Base-by-base conservation (phyloP, 305 asterid genomes). In the Lippia alba region DNA sequence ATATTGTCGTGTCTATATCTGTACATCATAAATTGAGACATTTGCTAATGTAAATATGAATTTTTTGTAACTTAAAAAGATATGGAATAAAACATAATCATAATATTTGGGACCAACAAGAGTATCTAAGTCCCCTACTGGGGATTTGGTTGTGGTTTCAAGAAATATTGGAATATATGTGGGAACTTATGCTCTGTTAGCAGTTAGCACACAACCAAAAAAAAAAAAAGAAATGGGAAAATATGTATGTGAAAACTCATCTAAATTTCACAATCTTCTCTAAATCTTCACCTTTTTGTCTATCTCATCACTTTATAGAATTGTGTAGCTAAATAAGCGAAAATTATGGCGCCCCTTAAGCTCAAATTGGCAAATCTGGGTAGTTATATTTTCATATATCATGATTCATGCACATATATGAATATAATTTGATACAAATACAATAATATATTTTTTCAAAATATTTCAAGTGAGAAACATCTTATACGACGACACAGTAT, bases 121-220 rank as follows among this genome's bases (percentile, higher is more conserved):
- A 33, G 33, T 57, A 33, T n/a, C 11, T 14, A 33, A 61, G 48
- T 44, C 49, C 62, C 20, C 53, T 67, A 34, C 44, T 44, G 57
- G 15, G 30, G 80, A 67, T 56, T 71, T 79, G 73, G 74, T 64
- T 70, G 57, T 51, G 62, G 19, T 32, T 55, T 74, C 61, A 58
- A 66, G 40, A 56, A 51, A 70, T 62, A 20, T 59, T 45, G 69
- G 45, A 19, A 40, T 70, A 49, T 36, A 36, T 18, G 19, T 50
- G 60, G 71, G 65, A 63, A 61, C 55, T 58, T 51, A 67, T 58
- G 39, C 58, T 53, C 46, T 14, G 12, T 66, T 60, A 74, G 69
- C 77, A 70, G 12, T 66, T 60, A 74, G 69, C 77, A 70, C 34
- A 56, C 72, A 64, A 40, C 30, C 65, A 74, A 79, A 67, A 61